Evolutionary conservation across 176 grass and related monocot genomes (phyloP).

Genomic region (Phoenix roebelenii): DNA sequence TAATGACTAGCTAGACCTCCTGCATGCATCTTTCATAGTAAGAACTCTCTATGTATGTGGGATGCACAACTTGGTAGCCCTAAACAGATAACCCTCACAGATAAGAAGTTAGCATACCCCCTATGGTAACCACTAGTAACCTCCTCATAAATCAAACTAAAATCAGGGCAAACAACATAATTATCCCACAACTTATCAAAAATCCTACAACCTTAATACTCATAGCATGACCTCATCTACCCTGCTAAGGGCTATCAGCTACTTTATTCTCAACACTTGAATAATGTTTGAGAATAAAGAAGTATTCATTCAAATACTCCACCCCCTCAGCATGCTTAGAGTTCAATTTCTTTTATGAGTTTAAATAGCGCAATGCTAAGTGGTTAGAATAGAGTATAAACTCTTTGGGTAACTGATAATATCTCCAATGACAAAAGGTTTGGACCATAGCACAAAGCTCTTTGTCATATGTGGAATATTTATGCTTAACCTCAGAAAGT

Average conservation of each 20-base stretch:
- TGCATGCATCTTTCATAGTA: no score
- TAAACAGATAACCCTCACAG: not conserved
- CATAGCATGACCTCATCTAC: not conserved
- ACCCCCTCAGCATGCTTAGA: not conserved
- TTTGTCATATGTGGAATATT: not conserved
- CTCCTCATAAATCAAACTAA: not conserved
- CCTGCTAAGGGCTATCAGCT: not conserved
- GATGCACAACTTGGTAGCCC: not conserved
- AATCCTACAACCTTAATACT: not conserved
- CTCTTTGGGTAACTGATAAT: not conserved
- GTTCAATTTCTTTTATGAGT: not conserved
- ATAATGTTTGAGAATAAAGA: constrained; percentile 2
- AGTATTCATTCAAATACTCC: not conserved
- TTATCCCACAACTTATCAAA: not conserved
- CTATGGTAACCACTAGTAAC: not conserved
- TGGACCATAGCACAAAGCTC: not conserved
- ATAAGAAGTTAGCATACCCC: not conserved
- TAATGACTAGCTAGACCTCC: no score
- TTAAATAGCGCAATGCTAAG: not conserved
- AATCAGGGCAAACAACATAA: not conserved
- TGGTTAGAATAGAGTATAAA: not conserved
- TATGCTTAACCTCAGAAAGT: not conserved
- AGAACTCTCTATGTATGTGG: no score
- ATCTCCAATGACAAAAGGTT: not conserved
- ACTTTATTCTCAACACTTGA: not conserved